phyloP scores from a whole-genome alignment of 2,329 filamentous ascomycete genomes.

The Pseudogymnoascus sp. region DNA sequence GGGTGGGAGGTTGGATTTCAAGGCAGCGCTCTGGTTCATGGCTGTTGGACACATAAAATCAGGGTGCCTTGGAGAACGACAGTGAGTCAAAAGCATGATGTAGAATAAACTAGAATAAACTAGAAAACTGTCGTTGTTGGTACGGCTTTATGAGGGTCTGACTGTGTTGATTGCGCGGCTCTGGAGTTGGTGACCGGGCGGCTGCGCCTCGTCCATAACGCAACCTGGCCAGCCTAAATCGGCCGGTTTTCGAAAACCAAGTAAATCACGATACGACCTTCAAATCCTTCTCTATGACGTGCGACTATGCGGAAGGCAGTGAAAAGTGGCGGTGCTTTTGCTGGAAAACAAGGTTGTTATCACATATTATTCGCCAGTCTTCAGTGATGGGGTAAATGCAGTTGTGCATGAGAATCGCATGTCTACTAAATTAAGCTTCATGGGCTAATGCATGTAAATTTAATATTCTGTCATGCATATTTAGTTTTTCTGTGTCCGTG shows the following conservation, averaged over 20 bases:
- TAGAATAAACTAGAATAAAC: neutral
- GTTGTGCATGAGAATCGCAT: neutral
- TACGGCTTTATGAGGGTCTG: neutral
- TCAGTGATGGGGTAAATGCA: neutral
- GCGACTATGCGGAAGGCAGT: neutral
- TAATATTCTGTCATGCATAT: neutral
- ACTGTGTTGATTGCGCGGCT: neutral
- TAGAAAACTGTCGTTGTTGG: neutral
- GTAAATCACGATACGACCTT: neutral
- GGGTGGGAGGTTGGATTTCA: neutral
- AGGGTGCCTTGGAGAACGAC: neutral
- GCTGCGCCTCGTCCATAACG: slow-evolving; percentile 2
- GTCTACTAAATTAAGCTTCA: neutral
- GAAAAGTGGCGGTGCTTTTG: neutral
- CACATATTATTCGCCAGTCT: neutral
- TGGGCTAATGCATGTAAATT: neutral
- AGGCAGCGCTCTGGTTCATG: neutral
- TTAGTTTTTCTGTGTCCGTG: neutral
- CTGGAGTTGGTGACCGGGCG: neutral
- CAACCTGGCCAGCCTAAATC: neutral
- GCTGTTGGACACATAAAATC: neutral
- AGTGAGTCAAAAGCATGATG: neutral
- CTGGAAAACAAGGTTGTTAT: neutral
- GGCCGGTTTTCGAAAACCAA: neutral
- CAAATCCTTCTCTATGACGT: neutral